Evolutionary conservation across 2,329 filamentous ascomycete species (phyloP).

Genomic region (Alternaria angustiovoidea): DNA sequence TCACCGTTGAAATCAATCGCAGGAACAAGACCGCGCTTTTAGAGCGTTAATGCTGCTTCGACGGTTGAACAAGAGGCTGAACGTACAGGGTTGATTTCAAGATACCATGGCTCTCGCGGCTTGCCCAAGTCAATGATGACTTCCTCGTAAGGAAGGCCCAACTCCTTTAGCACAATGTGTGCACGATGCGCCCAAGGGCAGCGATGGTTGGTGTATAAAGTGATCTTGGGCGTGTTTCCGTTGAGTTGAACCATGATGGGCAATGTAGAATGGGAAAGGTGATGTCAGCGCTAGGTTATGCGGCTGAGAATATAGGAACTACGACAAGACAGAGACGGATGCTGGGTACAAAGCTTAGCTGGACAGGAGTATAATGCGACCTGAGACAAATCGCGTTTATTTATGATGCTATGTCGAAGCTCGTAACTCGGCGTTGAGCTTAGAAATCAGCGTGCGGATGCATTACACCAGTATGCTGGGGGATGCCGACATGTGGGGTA

Average conservation of each 20-base stretch:
- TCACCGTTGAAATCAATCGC: slow-evolving; percentile 68
- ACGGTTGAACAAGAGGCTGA: neutral
- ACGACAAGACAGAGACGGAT: neutral
- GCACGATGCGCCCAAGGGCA: slow-evolving; percentile 81
- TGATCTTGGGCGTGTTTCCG: slow-evolving; percentile 60
- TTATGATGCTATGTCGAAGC: neutral
- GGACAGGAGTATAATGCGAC: neutral
- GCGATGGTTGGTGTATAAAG: slow-evolving; percentile 72
- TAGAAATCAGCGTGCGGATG: slow-evolving; percentile 33
- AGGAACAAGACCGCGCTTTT: slow-evolving; percentile 75
- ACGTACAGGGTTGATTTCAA: slow-evolving; percentile 73
- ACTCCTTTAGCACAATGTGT: slow-evolving; percentile 74
- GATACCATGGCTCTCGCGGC: slow-evolving; percentile 76
- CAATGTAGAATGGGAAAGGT: slow-evolving; percentile 3
- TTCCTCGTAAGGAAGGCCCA: slow-evolving; percentile 71
- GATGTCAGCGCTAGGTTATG: slow-evolving; percentile 2
- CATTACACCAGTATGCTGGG: slow-evolving; percentile 28
- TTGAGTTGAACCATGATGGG: slow-evolving; percentile 32
- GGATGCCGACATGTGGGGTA: slow-evolving; percentile 26
- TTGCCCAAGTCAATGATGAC: slow-evolving; percentile 74
- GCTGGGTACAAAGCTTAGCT: neutral
- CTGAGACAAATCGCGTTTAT: neutral
- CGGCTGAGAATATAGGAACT: neutral
- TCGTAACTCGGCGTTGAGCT: slow-evolving; percentile 18
- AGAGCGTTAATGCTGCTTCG: neutral